These are phyloP conservation scores for Flammula alnicola DNA, from an alignment of 1,284 basidiomycete genomes.

Conservation along the genomic window DNA sequence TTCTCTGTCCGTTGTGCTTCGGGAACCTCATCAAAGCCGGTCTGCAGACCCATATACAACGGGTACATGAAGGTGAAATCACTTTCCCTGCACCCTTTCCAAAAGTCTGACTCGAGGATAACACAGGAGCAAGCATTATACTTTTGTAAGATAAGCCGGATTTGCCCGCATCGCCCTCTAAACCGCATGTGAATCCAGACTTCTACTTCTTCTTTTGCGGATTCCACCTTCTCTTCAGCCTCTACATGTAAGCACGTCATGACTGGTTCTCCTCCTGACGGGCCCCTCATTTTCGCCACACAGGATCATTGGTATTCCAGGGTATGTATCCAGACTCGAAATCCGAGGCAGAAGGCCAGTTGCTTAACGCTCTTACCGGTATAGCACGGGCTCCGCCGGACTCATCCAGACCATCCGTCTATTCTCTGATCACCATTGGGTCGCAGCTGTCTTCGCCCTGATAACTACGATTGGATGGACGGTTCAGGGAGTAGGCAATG, in stretches of 20 bases:
- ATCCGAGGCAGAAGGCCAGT: slow-evolving; percentile 37
- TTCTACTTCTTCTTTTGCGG: slow-evolving; percentile 95
- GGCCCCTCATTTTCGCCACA: slow-evolving; percentile 33
- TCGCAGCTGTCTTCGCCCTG: slow-evolving; percentile 78
- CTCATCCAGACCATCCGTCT: slow-evolving; percentile 89
- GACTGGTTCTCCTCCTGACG: slow-evolving; percentile 21
- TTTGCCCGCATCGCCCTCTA: slow-evolving; percentile 32
- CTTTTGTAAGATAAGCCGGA: slow-evolving; percentile 63
- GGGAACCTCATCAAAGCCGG: slow-evolving; percentile 19
- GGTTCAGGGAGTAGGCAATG: slow-evolving; percentile 81
- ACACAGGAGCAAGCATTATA: slow-evolving; percentile 82
- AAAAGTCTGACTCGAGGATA: slow-evolving; percentile 21
- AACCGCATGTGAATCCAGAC: slow-evolving; percentile 57
- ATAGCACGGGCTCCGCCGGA: slow-evolving; percentile 92
- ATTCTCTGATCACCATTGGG: slow-evolving; percentile 65
- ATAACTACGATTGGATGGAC: slow-evolving; percentile 89
- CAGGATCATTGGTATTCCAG: slow-evolving; percentile 88
- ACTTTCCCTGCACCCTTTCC: slow-evolving; percentile 14
- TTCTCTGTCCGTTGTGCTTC: slow-evolving; percentile 19
- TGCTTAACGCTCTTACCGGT: slow-evolving; percentile 13
- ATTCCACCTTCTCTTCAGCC: slow-evolving; percentile 89
- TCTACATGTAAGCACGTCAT: slow-evolving; percentile 74
- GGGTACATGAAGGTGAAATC: slow-evolving; percentile 89
- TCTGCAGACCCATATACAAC: slow-evolving; percentile 87
- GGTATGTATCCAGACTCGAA: slow-evolving; percentile 44